phyloP scores from a whole-genome alignment of 176 grass and related monocot genomes.

The Thinopyrum elongatum region DNA sequence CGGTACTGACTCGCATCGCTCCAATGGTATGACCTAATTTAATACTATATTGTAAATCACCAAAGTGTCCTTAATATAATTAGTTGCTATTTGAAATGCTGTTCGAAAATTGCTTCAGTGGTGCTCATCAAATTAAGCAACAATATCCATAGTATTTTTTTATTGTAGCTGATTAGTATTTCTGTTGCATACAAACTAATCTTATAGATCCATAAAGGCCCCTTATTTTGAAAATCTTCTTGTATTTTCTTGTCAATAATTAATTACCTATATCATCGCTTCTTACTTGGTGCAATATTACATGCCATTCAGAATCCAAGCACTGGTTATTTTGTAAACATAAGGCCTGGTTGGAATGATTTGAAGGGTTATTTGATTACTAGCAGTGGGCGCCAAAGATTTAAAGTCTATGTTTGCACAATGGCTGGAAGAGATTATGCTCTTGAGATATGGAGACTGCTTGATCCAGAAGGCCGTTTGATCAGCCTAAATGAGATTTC shows the following conservation, averaged over 20 bases:
- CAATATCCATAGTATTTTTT: too few species aligned
- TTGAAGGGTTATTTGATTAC: slow-evolving; percentile 52
- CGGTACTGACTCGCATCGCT: slow-evolving; percentile 56
- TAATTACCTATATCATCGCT: not conserved
- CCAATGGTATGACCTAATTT: slow-evolving; percentile 42
- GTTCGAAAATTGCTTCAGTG: not conserved
- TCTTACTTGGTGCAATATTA: not conserved
- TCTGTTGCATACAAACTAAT: not conserved
- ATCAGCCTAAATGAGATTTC: slow-evolving; percentile 45
- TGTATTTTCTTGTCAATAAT: not conserved
- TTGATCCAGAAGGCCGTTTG: slow-evolving; percentile 51
- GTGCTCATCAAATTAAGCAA: not conserved
- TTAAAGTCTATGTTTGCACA: slow-evolving; percentile 72
- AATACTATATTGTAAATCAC: not conserved
- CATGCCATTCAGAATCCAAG: slow-evolving; percentile 27
- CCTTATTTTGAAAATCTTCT: not conserved
- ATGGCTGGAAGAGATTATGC: slow-evolving; percentile 75
- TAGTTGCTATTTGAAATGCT: not conserved
- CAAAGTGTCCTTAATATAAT: not conserved
- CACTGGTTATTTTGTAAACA: slow-evolving; percentile 61
- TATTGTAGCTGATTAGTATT: not conserved
- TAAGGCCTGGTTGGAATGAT: slow-evolving; percentile 64
- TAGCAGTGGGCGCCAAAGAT: slow-evolving; percentile 51
- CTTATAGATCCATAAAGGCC: not conserved
- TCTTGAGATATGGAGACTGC: slow-evolving; percentile 66